phyloP scores from a whole-genome alignment of 2,329 filamentous ascomycete species.

The Metarhizium robertsii region DNA sequence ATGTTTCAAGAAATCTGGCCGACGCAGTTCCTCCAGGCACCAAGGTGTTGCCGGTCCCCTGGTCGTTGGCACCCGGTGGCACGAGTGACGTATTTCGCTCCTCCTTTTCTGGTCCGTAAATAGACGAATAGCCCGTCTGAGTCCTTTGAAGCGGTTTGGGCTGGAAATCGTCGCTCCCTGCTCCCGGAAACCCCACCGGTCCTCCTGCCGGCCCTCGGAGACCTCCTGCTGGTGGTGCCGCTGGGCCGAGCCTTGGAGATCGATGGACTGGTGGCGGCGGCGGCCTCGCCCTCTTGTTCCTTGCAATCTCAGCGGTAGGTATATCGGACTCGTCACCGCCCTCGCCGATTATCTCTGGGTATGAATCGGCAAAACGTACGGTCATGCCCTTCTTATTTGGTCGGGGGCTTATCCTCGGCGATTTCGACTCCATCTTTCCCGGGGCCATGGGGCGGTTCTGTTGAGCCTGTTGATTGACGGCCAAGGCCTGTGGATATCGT shows the following conservation, averaged over 20 bases:
- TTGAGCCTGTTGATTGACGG: slow-evolving; percentile 33
- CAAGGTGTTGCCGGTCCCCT: slow-evolving; percentile 12
- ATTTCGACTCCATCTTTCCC: slow-evolving; percentile 30
- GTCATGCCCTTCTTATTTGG: slow-evolving; percentile 55
- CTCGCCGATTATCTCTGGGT: slow-evolving; percentile 78
- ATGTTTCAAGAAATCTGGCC: slow-evolving; percentile 33
- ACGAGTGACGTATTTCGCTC: not conserved
- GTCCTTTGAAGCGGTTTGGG: slow-evolving; percentile 46
- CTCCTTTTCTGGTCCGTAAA: slow-evolving; percentile 16
- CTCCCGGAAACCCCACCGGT: not conserved
- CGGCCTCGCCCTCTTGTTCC: slow-evolving; percentile 36
- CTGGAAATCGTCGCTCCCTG: slow-evolving; percentile 33
- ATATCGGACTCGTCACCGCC: slow-evolving; percentile 79
- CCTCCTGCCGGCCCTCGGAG: not conserved
- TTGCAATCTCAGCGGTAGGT: slow-evolving; percentile 63
- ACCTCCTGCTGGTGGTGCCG: slow-evolving; percentile 1
- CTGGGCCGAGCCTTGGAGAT: not conserved
- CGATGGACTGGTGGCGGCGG: slow-evolving; percentile 14
- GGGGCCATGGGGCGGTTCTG: slow-evolving; percentile 33
- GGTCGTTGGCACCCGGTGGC: not conserved
- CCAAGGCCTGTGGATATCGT: slow-evolving; percentile 45
- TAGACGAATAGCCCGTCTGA: slow-evolving; percentile 44
- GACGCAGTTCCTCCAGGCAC: slow-evolving; percentile 24
- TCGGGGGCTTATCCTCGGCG: slow-evolving; percentile 34
- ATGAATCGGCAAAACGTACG: slow-evolving; percentile 64